A percentile compares a stretch with the other conserved stretches of the same genome.
Evolutionary conservation across 371 early-diverging fungal genomes (phyloP).

Genomic region (Syncephalastrum racemosum): DNA sequence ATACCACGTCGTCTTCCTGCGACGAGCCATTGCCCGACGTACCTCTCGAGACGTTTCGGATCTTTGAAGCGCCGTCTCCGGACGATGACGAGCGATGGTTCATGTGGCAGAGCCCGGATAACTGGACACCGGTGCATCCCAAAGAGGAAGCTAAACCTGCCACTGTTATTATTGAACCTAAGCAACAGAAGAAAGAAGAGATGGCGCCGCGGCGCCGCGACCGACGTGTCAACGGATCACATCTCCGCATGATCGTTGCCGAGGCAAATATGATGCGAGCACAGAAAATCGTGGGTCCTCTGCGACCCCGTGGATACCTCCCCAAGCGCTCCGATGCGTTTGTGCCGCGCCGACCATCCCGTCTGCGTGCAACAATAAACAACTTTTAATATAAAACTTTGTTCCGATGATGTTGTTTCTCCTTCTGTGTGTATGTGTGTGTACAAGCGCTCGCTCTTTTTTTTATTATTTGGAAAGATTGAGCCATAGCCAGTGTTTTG

Average conservation of each 20-base stretch:
- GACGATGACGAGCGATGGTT: conserved; percentile 21
- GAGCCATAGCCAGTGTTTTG: too few relatives aligned
- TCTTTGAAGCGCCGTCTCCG: conserved; percentile 23
- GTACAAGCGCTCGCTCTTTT: too few relatives aligned
- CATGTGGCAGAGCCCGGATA: conserved; percentile 25
- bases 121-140: conserved; percentile 29
- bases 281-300: conserved; percentile 57
- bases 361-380: conserved; percentile 13
- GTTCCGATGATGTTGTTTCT: too few relatives aligned
- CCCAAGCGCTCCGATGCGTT: conserved; percentile 43
- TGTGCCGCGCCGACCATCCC: conserved; percentile 29
- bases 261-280: conserved; percentile 64
- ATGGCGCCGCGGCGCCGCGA: conserved; percentile 29
- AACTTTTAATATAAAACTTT: too few relatives aligned
- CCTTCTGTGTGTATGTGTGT: too few relatives aligned
- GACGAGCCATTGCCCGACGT: conserved; percentile 15
- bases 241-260: conserved; percentile 60
- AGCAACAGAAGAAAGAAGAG: neutral
- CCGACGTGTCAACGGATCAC: conserved; percentile 50
- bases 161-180: neutral
- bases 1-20: conserved; percentile 3
- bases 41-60: conserved; percentile 22
- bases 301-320: conserved; percentile 52
- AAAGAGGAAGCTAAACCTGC: conserved; percentile 1
- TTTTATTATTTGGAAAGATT: too few relatives aligned